phyloP scores from a whole-genome alignment of 1,284 basidiomycete genomes.

The Sporisorium exsertum region DNA sequence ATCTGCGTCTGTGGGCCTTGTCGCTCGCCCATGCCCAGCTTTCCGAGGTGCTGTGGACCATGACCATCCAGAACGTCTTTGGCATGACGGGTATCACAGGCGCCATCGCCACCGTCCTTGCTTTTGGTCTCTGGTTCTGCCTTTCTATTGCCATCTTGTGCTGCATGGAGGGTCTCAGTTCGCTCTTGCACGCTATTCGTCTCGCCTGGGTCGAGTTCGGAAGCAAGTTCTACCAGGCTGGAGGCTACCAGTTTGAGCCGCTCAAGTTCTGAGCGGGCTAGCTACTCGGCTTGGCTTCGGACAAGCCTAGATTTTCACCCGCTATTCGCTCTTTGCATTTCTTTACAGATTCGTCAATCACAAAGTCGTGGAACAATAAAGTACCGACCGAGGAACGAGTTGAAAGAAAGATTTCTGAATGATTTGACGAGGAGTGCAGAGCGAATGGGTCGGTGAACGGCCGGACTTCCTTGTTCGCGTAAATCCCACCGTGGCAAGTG shows the following conservation, averaged over 20 bases:
- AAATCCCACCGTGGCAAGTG: not conserved
- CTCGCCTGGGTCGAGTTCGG: conserved; percentile 98
- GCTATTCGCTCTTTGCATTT: not conserved
- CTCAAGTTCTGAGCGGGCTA: conserved; percentile 44
- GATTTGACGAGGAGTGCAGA: not conserved
- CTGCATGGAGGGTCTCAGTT: conserved; percentile 85
- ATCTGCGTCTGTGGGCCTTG: conserved; percentile 97
- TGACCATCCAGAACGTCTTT: conserved; percentile 68
- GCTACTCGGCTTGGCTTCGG: not conserved
- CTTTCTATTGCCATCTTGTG: conserved; percentile 79
- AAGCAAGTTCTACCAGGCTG: conserved; percentile 94
- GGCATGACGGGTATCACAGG: conserved; percentile 71
- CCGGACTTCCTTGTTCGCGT: not conserved
- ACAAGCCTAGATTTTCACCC: not conserved
- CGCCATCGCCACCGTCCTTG: conserved; percentile 75
- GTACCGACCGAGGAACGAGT: not conserved
- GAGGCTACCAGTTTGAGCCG: conserved; percentile 75
- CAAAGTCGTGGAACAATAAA: conserved; percentile 2
- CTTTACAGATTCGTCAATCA: not conserved
- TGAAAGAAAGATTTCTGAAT: not conserved
- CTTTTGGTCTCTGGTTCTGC: conserved; percentile 83
- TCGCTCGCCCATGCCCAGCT: conserved; percentile 98
- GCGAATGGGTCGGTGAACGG: not conserved
- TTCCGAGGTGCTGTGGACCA: conserved; percentile 80
- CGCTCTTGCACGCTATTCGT: conserved; percentile 92